Percentiles rank a stretch among this genome's conserved stretches.
These are phyloP conservation scores for Gnomoniopsis sp. DNA, from an alignment of 2,329 filamentous ascomycete genomes.

Conservation along the genomic window DNA sequence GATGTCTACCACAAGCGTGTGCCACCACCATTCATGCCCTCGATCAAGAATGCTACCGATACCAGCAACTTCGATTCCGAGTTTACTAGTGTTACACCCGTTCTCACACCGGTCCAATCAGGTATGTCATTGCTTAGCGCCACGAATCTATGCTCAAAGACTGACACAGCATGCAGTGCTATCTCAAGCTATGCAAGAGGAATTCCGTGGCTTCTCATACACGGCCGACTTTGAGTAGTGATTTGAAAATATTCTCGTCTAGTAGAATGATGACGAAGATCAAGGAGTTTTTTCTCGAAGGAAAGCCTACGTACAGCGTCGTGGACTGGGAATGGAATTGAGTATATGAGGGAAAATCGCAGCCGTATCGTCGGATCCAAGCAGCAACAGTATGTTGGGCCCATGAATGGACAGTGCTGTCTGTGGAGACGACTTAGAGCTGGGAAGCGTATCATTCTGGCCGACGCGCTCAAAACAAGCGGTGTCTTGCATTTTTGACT, in stretches of 20 bases:
- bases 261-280: not conserved
- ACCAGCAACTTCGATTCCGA: constrained; percentile 99
- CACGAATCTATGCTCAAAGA: not conserved
- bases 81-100: constrained; percentile 96
- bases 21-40: constrained; percentile 81
- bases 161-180: constrained; percentile 58
- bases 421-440: not conserved
- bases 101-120: constrained; percentile 94
- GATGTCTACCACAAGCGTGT: constrained; percentile 97
- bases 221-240: constrained; percentile 79
- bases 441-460: not conserved
- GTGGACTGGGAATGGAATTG: not conserved
- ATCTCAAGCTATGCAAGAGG: constrained; percentile 98
- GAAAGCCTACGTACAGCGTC: not conserved
- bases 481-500: not conserved
- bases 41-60: constrained; percentile 88
- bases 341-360: not conserved
- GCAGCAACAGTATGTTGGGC: not conserved
- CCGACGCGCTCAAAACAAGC: not conserved
- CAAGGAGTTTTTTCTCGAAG: not conserved
- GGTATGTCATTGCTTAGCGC: constrained; percentile 57
- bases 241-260: not conserved
- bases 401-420: not conserved
- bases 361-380: not conserved
- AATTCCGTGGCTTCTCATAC: constrained; percentile 98